Conservation (phyloP, 805 yeast genomes). For the Ogataea trehaloabstinens region DNA sequence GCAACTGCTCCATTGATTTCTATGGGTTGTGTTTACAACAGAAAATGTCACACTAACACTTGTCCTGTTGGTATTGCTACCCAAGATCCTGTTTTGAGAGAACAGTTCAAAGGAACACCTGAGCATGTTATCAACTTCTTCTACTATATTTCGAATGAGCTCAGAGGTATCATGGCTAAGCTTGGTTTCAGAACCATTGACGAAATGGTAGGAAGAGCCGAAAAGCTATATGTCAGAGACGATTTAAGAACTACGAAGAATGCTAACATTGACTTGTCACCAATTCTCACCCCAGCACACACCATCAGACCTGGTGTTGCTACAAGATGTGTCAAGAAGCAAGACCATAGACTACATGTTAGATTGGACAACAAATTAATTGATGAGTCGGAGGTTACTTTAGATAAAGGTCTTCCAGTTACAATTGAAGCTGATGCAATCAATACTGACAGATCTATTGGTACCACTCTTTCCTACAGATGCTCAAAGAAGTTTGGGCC, state of each 20-base stretch:
- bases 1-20: slow-evolving; percentile 97
- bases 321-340: slow-evolving; percentile 86
- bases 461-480: slow-evolving; percentile 91
- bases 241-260: slow-evolving; percentile 86
- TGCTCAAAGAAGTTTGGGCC: slow-evolving; percentile 93
- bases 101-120: slow-evolving; percentile 93
- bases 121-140: slow-evolving; percentile 98
- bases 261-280: slow-evolving; percentile 85
- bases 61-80: slow-evolving; percentile 99
- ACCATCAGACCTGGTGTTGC: slow-evolving; percentile 96
- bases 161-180: slow-evolving; percentile 89
- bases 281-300: slow-evolving; percentile 95
- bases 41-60: slow-evolving; percentile 89
- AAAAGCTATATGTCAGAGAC: slow-evolving; percentile 80
- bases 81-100: slow-evolving; percentile 91
- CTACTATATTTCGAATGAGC: slow-evolving; percentile 89
- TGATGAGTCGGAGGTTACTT: slow-evolving; percentile 93
- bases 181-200: slow-evolving; percentile 93
- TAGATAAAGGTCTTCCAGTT: slow-evolving; percentile 94
- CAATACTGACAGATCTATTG: slow-evolving; percentile 95
- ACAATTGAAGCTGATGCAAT: slow-evolving; percentile 90
- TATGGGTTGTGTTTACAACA: slow-evolving; percentile 96
- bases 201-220: slow-evolving; percentile 98
- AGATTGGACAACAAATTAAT: slow-evolving; percentile 93
- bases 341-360: slow-evolving; percentile 89